Evolutionary conservation across 1,284 basidiomycete genomes (phyloP).

Genomic region (Ganoderma boninense): DNA sequence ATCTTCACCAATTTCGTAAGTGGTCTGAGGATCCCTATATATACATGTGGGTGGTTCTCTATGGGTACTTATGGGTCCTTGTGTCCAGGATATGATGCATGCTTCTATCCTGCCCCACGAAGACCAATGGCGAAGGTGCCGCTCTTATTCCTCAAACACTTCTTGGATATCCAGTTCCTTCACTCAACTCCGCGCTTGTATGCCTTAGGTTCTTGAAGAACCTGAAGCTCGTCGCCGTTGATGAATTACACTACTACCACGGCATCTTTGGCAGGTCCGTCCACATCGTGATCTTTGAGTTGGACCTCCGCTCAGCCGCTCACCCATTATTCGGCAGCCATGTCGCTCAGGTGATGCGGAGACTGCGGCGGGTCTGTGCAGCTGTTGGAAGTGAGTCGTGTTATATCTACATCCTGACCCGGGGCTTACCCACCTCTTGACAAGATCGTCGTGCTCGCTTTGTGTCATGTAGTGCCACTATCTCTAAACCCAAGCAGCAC

Average conservation of each 20-base stretch:
- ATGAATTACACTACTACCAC: slow-evolving; percentile 86
- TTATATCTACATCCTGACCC: background rate
- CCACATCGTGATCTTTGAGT: background rate
- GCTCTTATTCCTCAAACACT: background rate
- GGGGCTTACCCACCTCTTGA: background rate
- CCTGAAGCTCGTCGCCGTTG: slow-evolving; percentile 83
- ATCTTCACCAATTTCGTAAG: slow-evolving; percentile 83
- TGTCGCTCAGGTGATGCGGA: slow-evolving; percentile 80
- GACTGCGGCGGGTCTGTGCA: slow-evolving; percentile 82
- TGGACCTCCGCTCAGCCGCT: slow-evolving; percentile 1
- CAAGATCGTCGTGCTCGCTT: slow-evolving; percentile 71
- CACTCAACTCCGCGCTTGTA: background rate
- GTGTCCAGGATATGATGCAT: slow-evolving; percentile 85
- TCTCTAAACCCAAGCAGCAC: slow-evolving; percentile 80
- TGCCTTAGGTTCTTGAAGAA: slow-evolving; percentile 71
- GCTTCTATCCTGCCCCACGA: slow-evolving; percentile 88
- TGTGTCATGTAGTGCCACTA: slow-evolving; percentile 91
- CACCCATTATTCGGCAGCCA: slow-evolving; percentile 55
- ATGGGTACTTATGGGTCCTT: slow-evolving; percentile 25
- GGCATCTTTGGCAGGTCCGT: slow-evolving; percentile 76
- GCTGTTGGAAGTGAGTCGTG: slow-evolving; percentile 81
- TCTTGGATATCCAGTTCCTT: background rate
- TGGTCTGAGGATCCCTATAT: slow-evolving; percentile 20
- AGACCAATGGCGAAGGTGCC: slow-evolving; percentile 78
- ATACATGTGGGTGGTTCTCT: slow-evolving; percentile 1